phyloP scores from a whole-genome alignment of 805 yeast species.

The Metschnikowia similis region DNA sequence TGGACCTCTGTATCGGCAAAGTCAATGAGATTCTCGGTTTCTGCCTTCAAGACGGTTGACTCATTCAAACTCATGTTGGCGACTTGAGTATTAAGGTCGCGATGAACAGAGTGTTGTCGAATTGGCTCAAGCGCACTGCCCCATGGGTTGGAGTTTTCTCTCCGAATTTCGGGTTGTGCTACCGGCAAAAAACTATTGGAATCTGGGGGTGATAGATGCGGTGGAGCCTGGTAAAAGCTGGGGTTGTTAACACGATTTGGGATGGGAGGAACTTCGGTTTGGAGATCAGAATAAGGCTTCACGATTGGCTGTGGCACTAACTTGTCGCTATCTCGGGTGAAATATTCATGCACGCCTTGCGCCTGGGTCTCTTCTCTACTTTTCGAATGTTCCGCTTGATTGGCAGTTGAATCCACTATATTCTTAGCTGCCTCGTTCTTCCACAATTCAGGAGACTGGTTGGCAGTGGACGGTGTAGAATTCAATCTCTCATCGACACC shows the following conservation, averaged over 20 bases:
- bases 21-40: neutral
- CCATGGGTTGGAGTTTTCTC: slow-evolving; percentile 16
- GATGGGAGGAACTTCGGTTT: neutral
- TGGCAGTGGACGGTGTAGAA: neutral
- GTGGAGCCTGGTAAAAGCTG: neutral
- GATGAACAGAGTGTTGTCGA: neutral
- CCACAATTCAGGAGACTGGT: neutral
- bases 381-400: neutral
- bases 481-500: neutral
- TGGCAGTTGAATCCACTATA: neutral
- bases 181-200: neutral
- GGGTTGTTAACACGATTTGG: neutral
- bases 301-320: neutral
- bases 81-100: neutral
- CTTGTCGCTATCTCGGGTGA: neutral
- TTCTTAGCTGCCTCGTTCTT: neutral
- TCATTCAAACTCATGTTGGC: slow-evolving; percentile 1
- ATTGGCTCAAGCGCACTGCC: slow-evolving; percentile 8
- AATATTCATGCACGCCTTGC: neutral
- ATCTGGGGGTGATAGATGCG: neutral
- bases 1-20: neutral
- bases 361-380: neutral
- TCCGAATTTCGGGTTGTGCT: neutral
- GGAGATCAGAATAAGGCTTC: neutral
- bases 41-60: neutral